phyloP scores from a whole-genome alignment of 1,139 yeast species.

The Taphrina populina region DNA sequence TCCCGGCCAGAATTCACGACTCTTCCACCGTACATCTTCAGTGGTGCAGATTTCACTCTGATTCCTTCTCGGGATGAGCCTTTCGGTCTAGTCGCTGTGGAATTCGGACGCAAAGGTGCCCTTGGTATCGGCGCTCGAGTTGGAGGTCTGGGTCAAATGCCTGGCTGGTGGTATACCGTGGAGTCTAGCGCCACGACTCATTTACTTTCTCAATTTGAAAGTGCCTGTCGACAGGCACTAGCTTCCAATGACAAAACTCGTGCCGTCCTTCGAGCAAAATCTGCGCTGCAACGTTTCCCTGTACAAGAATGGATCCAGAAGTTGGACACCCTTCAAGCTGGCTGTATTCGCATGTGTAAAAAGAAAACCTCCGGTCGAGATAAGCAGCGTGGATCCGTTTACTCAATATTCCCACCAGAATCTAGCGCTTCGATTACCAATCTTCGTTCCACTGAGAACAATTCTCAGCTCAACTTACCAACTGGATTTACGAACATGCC shows the following conservation, averaged over 20 bases:
- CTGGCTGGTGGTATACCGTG: constrained; percentile 37
- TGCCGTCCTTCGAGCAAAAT: constrained; percentile 32
- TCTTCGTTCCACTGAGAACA: constrained; percentile 26
- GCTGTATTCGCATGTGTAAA: constrained; percentile 34
- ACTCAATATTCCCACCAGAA: constrained; percentile 30
- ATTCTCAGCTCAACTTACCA: constrained; percentile 24
- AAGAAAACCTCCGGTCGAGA: constrained; percentile 28
- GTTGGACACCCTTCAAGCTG: constrained; percentile 31
- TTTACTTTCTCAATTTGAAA: constrained; percentile 34
- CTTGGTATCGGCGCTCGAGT: constrained; percentile 37
- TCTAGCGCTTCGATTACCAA: constrained; percentile 29
- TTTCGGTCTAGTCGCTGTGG: constrained; percentile 37
- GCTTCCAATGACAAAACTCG: constrained; percentile 32
- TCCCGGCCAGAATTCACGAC: constrained; percentile 36
- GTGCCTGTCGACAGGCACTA: constrained; percentile 35
- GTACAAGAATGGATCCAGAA: constrained; percentile 35
- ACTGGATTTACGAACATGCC: constrained; percentile 33
- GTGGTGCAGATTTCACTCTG: constrained; percentile 36
- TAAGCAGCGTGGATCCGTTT: constrained; percentile 32
- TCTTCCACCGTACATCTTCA: constrained; percentile 36
- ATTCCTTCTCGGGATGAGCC: constrained; percentile 38
- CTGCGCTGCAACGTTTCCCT: constrained; percentile 35
- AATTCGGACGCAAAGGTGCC: constrained; percentile 37
- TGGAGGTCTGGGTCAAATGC: constrained; percentile 37
- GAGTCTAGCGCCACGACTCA: constrained; percentile 35